phyloP scores from a whole-genome alignment of 2,329 filamentous ascomycete genomes.

The Claviceps maximensis region DNA sequence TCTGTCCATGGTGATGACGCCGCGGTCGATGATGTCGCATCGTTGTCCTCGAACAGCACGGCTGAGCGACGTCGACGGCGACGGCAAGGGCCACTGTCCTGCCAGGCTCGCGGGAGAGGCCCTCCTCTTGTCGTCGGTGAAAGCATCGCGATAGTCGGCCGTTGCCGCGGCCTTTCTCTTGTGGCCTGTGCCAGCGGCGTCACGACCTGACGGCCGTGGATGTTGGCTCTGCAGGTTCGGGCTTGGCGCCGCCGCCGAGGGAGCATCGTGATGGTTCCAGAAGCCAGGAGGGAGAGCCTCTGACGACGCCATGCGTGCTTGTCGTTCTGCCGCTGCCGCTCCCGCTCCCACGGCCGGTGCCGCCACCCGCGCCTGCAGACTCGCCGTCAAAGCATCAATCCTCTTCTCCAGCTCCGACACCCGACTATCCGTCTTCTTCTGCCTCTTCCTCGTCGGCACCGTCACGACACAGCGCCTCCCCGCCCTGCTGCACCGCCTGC shows the following conservation, averaged over 20 bases:
- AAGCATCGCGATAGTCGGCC: slow-evolving; percentile 11
- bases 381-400: slow-evolving; percentile 77
- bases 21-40: slow-evolving; percentile 43
- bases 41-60: neutral
- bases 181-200: slow-evolving; percentile 10
- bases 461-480: slow-evolving; percentile 67
- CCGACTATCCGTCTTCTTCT: slow-evolving; percentile 83
- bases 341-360: neutral
- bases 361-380: slow-evolving; percentile 45
- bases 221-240: neutral
- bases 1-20: slow-evolving; percentile 41
- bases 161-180: slow-evolving; percentile 18
- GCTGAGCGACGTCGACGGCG: no score
- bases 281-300: neutral
- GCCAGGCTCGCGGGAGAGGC: neutral
- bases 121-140: slow-evolving; percentile 1
- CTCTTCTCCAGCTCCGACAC: slow-evolving; percentile 88
- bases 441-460: slow-evolving; percentile 59
- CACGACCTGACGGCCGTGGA: neutral
- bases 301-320: neutral
- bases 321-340: neutral
- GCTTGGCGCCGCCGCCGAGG: neutral
- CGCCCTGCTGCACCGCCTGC: slow-evolving; percentile 68
- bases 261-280: neutral
- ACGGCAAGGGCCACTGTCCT: neutral